Evolutionary conservation across 2,329 filamentous ascomycete genomes (phyloP), one percentile per base, ranked within the genome.

Genomic region (Cladosporium sp.): DNA sequence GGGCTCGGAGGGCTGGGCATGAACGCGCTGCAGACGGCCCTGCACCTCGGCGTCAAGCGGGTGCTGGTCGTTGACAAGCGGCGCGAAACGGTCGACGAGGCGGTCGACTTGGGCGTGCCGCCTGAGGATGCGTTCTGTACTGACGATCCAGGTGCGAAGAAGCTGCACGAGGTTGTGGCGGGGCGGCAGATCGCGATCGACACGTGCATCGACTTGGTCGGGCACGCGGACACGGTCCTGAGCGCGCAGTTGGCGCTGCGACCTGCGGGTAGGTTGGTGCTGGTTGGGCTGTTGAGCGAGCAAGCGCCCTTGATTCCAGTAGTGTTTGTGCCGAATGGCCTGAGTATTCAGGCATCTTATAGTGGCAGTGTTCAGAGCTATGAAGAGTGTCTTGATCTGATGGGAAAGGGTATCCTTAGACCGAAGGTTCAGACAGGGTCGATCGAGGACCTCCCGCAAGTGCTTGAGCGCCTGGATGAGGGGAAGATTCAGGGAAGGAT

Each of bases 31-130:
- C 70, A 73, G 53, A 65, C 71, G 13, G 60, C 79, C 34, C 74
- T 73, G 52, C 67, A 77, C 56, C 71, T 78, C 35, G 71, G 77
- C 45, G 78, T 75, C 46, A 54, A 54, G 40, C 70, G 76, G 49
- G 58, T 68, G 19, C 61, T 72, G 31, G 62, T 72, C 7, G 66
- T 63, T 2, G 70, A 72, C 49, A 53, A 69, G 6, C 59, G 66
- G 4, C 60, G 68, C 16, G 66, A 66, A 22, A 45, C 56, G 10
- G 40, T 68, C 0, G 58, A 71, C 16, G 66, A 62, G 5, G 69
- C 69, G 3, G 52, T 58, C 8, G 58, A 59, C 5, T 54, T 70
- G 10, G 70, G 69, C 1, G 56, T 73, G 13, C 63, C 64, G 3
- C 31, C 37, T 18, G 46, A 49, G 2, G 65, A 72, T 41, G 63